These are phyloP conservation scores for Podila epigama DNA, from an alignment of 192 early-diverging fungal species.

Conservation along the genomic window DNA sequence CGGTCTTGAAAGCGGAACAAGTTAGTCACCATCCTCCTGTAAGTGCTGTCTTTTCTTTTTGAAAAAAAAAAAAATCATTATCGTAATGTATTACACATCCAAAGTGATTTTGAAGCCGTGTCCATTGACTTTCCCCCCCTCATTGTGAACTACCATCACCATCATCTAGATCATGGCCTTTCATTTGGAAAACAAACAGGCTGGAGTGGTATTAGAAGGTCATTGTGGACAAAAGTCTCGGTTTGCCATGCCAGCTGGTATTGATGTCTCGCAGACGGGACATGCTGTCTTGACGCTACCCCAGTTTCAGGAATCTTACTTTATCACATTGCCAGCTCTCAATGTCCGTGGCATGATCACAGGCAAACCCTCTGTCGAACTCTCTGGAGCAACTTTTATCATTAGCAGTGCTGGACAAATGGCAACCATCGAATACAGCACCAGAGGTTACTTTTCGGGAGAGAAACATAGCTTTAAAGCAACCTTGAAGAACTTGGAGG, in stretches of 20 bases:
- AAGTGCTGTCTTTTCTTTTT: slow-evolving; percentile 6
- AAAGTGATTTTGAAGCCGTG: background rate
- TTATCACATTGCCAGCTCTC: slow-evolving; percentile 75
- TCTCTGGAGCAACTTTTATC: slow-evolving; percentile 23
- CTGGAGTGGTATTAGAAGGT: slow-evolving; percentile 30
- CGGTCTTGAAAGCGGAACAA: slow-evolving; percentile 51
- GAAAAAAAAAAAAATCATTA: background rate
- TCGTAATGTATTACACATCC: background rate
- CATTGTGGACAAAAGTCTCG: slow-evolving; percentile 70
- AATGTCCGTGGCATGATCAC: slow-evolving; percentile 76
- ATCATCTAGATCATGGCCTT: slow-evolving; percentile 30
- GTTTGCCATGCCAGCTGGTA: slow-evolving; percentile 79
- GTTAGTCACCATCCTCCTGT: slow-evolving; percentile 63
- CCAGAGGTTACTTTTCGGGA: slow-evolving; percentile 80
- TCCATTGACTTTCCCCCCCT: no score
- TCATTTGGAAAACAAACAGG: slow-evolving; percentile 39
- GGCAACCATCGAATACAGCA: slow-evolving; percentile 71
- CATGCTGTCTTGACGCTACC: slow-evolving; percentile 70
- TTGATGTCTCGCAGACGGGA: slow-evolving; percentile 74
- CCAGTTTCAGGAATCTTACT: slow-evolving; percentile 69
- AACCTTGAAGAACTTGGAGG: slow-evolving; percentile 14
- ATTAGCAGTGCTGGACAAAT: slow-evolving; percentile 13
- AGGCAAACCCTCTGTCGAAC: slow-evolving; percentile 48
- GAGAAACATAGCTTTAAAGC: slow-evolving; percentile 80
- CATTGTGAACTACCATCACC: background rate